Conservation (phyloP, 1,284 basidiomycete genomes). For the Phellinidium pouzarii region DNA sequence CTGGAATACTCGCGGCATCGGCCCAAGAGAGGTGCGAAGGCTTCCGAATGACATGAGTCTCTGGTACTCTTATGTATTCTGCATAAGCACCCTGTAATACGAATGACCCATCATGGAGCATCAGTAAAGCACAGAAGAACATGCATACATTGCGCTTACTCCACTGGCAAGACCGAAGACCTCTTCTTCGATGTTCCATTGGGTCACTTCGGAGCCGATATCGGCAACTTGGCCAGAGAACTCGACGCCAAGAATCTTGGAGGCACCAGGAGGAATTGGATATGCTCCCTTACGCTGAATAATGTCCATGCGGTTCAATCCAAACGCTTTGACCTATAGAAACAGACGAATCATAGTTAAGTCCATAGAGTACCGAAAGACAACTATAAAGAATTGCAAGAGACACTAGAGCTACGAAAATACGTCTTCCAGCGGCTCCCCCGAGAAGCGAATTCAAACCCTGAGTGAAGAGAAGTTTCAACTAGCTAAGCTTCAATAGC, state of each 20-base stretch:
- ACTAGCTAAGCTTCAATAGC: neutral
- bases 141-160: slow-evolving; percentile 34
- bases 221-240: slow-evolving; percentile 73
- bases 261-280: slow-evolving; percentile 72
- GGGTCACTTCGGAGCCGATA: slow-evolving; percentile 45
- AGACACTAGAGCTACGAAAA: too few species aligned
- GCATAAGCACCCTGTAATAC: slow-evolving; percentile 78
- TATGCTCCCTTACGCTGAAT: slow-evolving; percentile 73
- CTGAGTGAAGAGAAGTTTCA: neutral
- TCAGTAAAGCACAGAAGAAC: neutral
- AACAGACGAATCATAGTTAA: neutral
- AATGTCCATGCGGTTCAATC: slow-evolving; percentile 86
- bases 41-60: slow-evolving; percentile 71
- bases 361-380: too few species aligned
- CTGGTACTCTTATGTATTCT: slow-evolving; percentile 72
- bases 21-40: slow-evolving; percentile 72
- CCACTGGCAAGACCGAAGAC: slow-evolving; percentile 79
- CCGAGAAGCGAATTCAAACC: too few species aligned
- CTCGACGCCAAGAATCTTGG: slow-evolving; percentile 84
- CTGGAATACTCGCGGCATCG: slow-evolving; percentile 81
- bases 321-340: slow-evolving; percentile 68
- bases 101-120: neutral
- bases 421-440: too few species aligned
- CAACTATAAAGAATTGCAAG: too few species aligned
- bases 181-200: slow-evolving; percentile 74